Conservation (phyloP, 768 basidiomycete genomes). For the Naganishia randhawae region DNA sequence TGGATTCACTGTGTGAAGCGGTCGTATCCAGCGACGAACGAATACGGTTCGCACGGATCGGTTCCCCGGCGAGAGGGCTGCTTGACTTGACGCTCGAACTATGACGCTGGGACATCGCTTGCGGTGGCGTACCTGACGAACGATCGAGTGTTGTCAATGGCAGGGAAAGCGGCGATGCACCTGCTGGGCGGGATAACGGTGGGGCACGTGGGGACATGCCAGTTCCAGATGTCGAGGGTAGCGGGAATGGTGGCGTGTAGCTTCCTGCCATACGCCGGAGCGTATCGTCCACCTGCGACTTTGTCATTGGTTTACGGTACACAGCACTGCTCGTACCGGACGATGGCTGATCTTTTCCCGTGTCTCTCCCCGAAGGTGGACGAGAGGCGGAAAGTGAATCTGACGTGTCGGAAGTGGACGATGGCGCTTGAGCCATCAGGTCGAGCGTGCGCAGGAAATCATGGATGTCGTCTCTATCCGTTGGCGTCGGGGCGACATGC, state of each 20-base stretch:
- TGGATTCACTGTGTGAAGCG: slow-evolving; percentile 6
- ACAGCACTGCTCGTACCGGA: slow-evolving; percentile 23
- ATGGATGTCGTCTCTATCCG: slow-evolving; percentile 47
- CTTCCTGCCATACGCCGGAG: slow-evolving; percentile 42
- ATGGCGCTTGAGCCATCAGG: slow-evolving; percentile 43
- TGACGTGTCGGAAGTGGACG: slow-evolving; percentile 31
- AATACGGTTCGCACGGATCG: slow-evolving; percentile 12
- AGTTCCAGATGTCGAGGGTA: not conserved
- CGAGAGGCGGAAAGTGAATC: slow-evolving; percentile 27
- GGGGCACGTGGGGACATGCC: not conserved
- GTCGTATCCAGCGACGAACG: slow-evolving; percentile 7
- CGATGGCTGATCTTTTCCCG: not conserved
- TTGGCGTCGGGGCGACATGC: not conserved
- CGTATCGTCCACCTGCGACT: slow-evolving; percentile 42
- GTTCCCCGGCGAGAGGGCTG: slow-evolving; percentile 26
- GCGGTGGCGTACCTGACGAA: not conserved
- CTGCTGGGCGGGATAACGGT: not conserved
- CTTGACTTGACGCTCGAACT: slow-evolving; percentile 29
- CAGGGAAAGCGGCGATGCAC: not conserved
- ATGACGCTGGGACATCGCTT: not conserved
- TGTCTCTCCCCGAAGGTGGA: not conserved
- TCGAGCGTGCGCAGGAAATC: slow-evolving; percentile 49
- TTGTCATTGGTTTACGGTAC: slow-evolving; percentile 40
- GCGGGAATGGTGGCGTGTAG: slow-evolving; percentile 33
- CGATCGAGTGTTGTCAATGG: slow-evolving; percentile 1